Base-by-base conservation (phyloP, 352 stramenopile species). In the Phytopythium boreale region DNA sequence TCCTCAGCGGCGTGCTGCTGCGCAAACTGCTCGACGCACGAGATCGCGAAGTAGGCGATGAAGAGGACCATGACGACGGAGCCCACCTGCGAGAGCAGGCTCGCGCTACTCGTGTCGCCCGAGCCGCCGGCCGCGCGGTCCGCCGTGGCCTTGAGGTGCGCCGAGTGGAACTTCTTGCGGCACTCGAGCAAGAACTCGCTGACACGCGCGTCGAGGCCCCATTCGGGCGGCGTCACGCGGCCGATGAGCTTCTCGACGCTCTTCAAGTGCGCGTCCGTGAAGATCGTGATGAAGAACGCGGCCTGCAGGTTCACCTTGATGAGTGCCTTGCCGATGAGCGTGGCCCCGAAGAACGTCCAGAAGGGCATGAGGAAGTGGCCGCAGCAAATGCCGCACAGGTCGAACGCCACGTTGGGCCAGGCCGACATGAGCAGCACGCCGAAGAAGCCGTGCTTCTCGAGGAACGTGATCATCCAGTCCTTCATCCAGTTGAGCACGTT, bases 351-450 rank as follows among this genome's bases (percentile, higher is more conserved):
- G 70, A 98, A 98, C 11, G 92, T 98, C 89, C 87, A 98, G 68
- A 98, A 98, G 27, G 92, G 89, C 85, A 98, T 97, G 59, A 97
- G 76, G 63, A 98, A 97, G 71, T 98, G 90, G 57, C 94, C 94
- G 64, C 94, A 98, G 75, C 89, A 97, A 64, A 98, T 97, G 53
- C 94, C 94, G 67, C 90, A 97, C 1, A 98, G 79, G 63, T 98
- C 94, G 68, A 98, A 98, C 37, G 93, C 90, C 67, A 97, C 90
- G 71, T 98, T 98, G 24, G 94, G 94, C 80, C 89, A 97, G n/a
- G 94, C 90, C 34, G 87, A 94, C 88, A 98, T 96, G 60, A 98
- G 76, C 66, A 98, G 77, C 53, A 98, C 89, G 20, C 92, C 93
- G 74, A 87, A 96, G 72, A 98, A 98, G 46, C 93, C 93, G 65